Base-by-base conservation (phyloP, 2,329 filamentous ascomycete genomes). In the Paracoccidioides lutzii region DNA sequence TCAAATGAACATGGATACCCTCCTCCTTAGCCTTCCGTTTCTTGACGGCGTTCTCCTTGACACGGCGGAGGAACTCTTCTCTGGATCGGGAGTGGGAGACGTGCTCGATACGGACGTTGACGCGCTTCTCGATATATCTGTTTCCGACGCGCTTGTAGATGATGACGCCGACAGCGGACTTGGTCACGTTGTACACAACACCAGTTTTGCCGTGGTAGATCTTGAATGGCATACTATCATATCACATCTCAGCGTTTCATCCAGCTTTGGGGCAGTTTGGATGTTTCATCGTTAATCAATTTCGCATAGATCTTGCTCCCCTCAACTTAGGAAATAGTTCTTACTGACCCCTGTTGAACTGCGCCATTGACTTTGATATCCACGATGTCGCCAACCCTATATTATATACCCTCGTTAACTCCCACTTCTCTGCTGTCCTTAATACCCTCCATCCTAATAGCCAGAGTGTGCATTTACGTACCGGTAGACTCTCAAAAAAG, bases 61-160 rank as follows among this genome's bases (percentile, higher is more conserved):
- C 91, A 72, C 91, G 87, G 80, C 82, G 85, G 71, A 97, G 78
- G 83, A 98, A 97, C 76, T 93, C 91, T 71, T 97, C 91, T 73
- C 93, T 84, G 71, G 91, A 97, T 75, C 93, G 87, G 67, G 91
- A 97, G 74, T 88, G 87, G 72, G 79, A 78, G 78, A 98, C 83
- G 85, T 98, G 93, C 86, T 98, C 93, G 77, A 97, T 78, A 75
- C 93, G 89, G 79, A 98, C 82, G 85, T 95, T 97, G 81, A 98
- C 85, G 76, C 93, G 91, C 90, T 98, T 98, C 88, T 98, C 93
- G 76, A 98, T 82, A 85, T 96, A 98, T 73, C 91, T 88, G 86
- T 97, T 93, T 80, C 90, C 90, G 75, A 98, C 93, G 78, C 94
- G 89, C 85, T 95, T 96, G 87, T 95, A 91, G 79, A 98, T 88